A percentile compares a stretch with the other conserved stretches of the same genome.
phyloP scores from a whole-genome alignment of 169 alveolate genomes.

The Plasmodium knowlesi region DNA sequence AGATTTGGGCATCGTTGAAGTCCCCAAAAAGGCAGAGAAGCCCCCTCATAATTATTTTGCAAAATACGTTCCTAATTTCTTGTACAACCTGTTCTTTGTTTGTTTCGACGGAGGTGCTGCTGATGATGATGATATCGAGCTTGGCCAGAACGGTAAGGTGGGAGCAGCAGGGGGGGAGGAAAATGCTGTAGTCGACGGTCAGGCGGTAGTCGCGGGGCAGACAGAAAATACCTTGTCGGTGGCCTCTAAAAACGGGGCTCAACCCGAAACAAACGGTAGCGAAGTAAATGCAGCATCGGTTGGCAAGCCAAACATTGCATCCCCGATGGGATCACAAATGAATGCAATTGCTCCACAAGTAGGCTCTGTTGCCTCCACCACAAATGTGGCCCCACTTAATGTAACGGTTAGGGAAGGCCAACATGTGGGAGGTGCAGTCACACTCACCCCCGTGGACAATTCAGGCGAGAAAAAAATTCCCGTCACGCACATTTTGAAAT shows the following conservation, averaged over 20 bases:
- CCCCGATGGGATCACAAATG: not conserved
- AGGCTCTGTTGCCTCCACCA: too few relatives aligned
- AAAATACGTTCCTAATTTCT: conserved; percentile 4
- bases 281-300: too few relatives aligned
- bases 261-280: too few relatives aligned
- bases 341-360: not conserved
- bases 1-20: conserved; percentile 31
- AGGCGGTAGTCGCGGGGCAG: not conserved
- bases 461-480: conserved; percentile 2
- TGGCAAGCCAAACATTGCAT: not conserved
- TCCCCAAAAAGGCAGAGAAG: not conserved
- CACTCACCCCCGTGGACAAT: not conserved
- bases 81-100: not conserved
- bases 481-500: conserved; percentile 20
- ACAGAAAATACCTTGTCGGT: not conserved
- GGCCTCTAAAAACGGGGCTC: too few relatives aligned
- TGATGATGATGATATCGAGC: too few relatives aligned
- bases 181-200: not conserved
- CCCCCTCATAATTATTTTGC: not conserved
- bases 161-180: not conserved
- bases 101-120: not conserved
- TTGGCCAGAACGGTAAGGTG: not conserved
- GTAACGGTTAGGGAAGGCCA: too few relatives aligned
- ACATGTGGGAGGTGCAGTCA: too few relatives aligned
- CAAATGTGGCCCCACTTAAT: too few relatives aligned